A percentile compares a stretch with the other conserved stretches of the same genome.
These are phyloP conservation scores for Linnemannia elongata DNA, from an alignment of 192 early-diverging fungal genomes.

Conservation along the genomic window DNA sequence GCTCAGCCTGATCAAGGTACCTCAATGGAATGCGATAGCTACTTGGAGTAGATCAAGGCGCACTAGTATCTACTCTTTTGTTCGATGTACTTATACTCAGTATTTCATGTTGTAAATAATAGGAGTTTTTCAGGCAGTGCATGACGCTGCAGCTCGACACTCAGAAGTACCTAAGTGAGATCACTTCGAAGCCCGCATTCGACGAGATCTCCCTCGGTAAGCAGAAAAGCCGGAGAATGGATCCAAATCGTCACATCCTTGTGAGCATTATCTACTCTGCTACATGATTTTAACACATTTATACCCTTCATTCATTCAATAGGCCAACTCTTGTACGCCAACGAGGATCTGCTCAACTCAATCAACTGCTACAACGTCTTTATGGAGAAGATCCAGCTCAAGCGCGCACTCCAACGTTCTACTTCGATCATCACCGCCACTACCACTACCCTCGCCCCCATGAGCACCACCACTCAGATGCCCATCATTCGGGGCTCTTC, in stretches of 20 bases:
- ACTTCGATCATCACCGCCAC: neutral
- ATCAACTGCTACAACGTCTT: neutral
- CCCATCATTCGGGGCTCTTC: neutral
- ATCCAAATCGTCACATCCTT: too few species aligned
- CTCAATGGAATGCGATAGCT: too few species aligned
- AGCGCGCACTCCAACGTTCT: neutral
- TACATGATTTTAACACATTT: neutral
- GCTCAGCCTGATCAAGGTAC: conserved; percentile 65
- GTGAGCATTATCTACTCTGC: neutral
- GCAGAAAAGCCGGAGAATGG: neutral
- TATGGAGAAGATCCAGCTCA: neutral
- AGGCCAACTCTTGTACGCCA: neutral
- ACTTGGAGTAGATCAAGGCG: too few species aligned
- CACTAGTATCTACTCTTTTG: too few species aligned
- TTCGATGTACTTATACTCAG: too few species aligned
- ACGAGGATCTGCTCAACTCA: neutral
- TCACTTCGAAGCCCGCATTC: neutral
- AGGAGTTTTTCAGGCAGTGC: conserved; percentile 3
- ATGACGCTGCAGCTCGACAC: neutral
- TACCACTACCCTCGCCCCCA: neutral
- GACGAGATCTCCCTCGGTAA: neutral
- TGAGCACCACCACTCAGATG: neutral
- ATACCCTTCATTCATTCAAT: neutral
- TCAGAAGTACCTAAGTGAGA: neutral
- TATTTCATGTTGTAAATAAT: neutral